Evolutionary conservation across 1,139 yeast genomes (phyloP), one percentile per base, ranked within the genome.

Genomic region (Blastobotrys niveus): DNA sequence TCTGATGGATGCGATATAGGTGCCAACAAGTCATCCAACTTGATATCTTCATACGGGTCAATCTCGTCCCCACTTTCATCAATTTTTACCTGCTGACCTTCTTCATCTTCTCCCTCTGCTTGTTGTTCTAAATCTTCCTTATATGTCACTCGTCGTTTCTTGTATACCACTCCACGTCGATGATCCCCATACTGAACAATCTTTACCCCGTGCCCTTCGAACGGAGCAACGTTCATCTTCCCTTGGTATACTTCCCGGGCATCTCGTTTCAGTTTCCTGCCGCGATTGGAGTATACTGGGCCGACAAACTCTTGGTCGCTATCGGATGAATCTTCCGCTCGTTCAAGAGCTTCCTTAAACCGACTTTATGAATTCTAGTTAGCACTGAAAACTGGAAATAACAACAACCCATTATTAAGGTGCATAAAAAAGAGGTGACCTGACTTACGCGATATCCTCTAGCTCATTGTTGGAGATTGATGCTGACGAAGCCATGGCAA

Each of bases 1-100:
- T 91, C 96, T 12, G 86, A 74, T 0, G 96, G 93, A 49, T 85
- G 84, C 14, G 77, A 71, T 19, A 91, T 76, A 0, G 97, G 96
- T 10, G 82, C 77, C 48, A 91, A 67, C 21, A 88, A 67, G 40
- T 80, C 80, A 19, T 74, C 71, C 2, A 76, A 65, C 48, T 72
- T 70, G 8, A 72, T 70, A 19, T 60, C 64, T 20, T 64, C 63
- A 42, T 74, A 67, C 5, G 68, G 63, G 19, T 67, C 69, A 12
- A 66, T 67, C 3, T 65, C 70, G 19, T 59, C 65, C 6, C 59
- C 63, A 3, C 46, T 45, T 32, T 56, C 58, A 21, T 44, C 52
- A 21, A 47, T 47, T 24, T 52, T 57, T 7, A 41, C 59, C 15
- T 44, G 52, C 17, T 53, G 50, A 14, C 52, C 46, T 42, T 59